Evolutionary conservation across 257 asterid genomes (phyloP).

Genomic region (Parsonsia alboflavescens): DNA sequence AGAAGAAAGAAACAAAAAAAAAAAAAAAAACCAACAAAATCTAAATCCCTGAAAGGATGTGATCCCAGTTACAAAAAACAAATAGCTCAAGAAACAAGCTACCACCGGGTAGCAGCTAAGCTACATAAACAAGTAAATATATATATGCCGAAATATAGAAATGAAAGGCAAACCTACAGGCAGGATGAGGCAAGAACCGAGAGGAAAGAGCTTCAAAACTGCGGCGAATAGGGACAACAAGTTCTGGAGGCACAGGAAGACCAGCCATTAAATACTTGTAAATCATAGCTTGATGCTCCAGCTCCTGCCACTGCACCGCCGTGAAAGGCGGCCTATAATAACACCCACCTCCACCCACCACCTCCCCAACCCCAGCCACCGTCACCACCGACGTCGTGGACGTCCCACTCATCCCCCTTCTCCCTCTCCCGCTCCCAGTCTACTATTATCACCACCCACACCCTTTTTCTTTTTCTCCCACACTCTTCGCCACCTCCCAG

Average conservation of each 20-base stretch:
- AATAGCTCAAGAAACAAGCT: not conserved
- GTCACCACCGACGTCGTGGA: constrained; percentile 26
- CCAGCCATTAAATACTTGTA: constrained; percentile 89
- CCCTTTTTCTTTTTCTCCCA: not conserved
- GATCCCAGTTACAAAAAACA: not conserved
- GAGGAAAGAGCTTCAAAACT: constrained; percentile 83
- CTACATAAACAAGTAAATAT: not conserved
- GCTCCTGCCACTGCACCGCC: constrained; percentile 96
- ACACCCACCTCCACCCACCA: constrained; percentile 45
- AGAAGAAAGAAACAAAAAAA: not conserved
- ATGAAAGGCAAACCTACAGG: constrained; percentile 40
- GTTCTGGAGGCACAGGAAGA: constrained; percentile 83
- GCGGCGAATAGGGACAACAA: constrained; percentile 75
- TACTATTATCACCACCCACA: constrained; percentile 7
- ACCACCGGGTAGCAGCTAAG: not conserved
- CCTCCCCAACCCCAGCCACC: constrained; percentile 36
- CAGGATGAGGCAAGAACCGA: constrained; percentile 68
- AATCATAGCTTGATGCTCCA: constrained; percentile 96
- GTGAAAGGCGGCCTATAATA: constrained; percentile 74
- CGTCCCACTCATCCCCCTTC: constrained; percentile 20
- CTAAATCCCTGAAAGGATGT: not conserved
- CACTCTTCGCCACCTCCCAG: constrained; percentile 5
- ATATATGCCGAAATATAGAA: not conserved
- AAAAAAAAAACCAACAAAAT: not conserved
- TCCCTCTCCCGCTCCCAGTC: constrained; percentile 22